phyloP scores from a whole-genome alignment of 441 rosid species.

The Erysimum cheiri region DNA sequence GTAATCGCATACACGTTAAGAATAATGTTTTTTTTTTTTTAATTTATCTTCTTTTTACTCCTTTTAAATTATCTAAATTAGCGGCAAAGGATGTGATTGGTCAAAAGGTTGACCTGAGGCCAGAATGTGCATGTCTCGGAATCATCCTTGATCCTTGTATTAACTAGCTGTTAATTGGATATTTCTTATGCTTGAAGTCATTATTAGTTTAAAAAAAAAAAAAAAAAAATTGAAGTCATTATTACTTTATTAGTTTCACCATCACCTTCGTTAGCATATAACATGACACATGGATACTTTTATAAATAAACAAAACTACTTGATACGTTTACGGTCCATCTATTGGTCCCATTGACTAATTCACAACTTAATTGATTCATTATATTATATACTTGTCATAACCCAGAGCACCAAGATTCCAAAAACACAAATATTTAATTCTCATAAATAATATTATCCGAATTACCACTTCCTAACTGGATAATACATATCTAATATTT shows the following conservation, averaged over 20 bases:
- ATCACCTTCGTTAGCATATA: slow-evolving; percentile 17
- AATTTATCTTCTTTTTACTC: too few relatives aligned
- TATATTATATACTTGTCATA: not conserved
- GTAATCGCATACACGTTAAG: not conserved
- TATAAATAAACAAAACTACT: slow-evolving; percentile 9
- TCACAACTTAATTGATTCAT: slow-evolving; percentile 21
- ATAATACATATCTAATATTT: slow-evolving; percentile 25
- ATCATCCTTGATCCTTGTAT: not conserved
- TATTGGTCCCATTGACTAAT: slow-evolving; percentile 29
- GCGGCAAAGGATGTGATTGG: slow-evolving; percentile 4
- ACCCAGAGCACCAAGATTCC: slow-evolving; percentile 35
- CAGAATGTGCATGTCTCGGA: slow-evolving; percentile 12
- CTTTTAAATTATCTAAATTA: slow-evolving; percentile 8
- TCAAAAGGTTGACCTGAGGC: slow-evolving; percentile 21
- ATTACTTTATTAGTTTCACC: slow-evolving; percentile 17
- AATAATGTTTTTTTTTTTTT: not conserved
- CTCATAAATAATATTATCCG: slow-evolving; percentile 23
- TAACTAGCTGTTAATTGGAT: slow-evolving; percentile 19
- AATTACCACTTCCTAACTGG: slow-evolving; percentile 33
- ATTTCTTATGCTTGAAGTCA: not conserved
- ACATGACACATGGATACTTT: slow-evolving; percentile 23
- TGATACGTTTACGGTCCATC: slow-evolving; percentile 13
- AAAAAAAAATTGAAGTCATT: not conserved
- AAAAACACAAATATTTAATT: slow-evolving; percentile 9
- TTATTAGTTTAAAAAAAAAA: too few relatives aligned